A percentile compares a stretch with the other conserved stretches of the same genome.
phyloP scores from a whole-genome alignment of 2,329 filamentous ascomycete species.

The Ophiostoma sp. region DNA sequence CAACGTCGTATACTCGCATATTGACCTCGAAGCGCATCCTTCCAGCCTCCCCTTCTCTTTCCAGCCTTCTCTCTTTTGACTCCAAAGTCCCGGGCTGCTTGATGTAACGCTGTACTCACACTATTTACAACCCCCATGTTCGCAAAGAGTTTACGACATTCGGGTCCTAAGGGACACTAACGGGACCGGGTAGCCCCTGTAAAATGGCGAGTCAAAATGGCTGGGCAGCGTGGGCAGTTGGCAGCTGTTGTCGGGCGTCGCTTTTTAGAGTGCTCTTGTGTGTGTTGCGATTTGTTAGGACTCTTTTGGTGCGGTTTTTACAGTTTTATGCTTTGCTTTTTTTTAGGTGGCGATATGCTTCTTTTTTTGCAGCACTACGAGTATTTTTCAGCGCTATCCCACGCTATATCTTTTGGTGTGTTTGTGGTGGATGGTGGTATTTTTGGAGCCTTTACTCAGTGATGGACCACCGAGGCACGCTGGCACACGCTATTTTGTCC shows the following conservation, averaged over 20 bases:
- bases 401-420: background rate
- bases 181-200: background rate
- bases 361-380: background rate
- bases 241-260: background rate
- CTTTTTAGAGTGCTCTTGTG: background rate
- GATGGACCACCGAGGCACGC: background rate
- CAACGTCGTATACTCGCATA: background rate
- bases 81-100: background rate
- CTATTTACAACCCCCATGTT: background rate
- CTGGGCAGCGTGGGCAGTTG: background rate
- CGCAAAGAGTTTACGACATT: background rate
- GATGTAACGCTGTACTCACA: background rate
- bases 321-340: background rate
- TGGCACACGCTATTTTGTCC: background rate
- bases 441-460: background rate
- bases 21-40: background rate
- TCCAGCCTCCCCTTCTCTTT: background rate
- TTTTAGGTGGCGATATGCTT: background rate
- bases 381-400: conserved; percentile 9
- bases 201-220: background rate
- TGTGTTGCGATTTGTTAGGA: background rate
- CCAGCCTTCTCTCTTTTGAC: conserved; percentile 1
- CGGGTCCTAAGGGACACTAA: background rate
- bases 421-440: background rate
- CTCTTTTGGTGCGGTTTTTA: background rate